These are phyloP conservation scores for Coemansia sp. DNA, from an alignment of 371 early-diverging fungal species.

Conservation along the genomic window DNA sequence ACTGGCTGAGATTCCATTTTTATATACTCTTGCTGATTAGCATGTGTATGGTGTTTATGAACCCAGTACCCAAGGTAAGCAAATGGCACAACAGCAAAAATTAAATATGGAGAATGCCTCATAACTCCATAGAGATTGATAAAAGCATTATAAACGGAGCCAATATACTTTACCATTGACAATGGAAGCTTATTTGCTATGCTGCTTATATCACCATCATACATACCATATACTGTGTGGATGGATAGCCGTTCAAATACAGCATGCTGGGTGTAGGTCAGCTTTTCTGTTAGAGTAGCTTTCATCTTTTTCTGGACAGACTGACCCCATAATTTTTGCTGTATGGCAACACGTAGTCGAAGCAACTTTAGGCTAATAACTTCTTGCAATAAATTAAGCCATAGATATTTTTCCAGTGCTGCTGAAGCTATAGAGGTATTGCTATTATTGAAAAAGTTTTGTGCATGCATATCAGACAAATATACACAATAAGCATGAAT, in stretches of 20 bases:
- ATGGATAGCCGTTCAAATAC: conserved; percentile 26
- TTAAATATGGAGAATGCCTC: neutral
- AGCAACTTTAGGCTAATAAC: neutral
- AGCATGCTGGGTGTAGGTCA: conserved; percentile 13
- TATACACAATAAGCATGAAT: neutral
- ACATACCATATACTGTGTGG: conserved; percentile 5
- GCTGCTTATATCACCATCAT: neutral
- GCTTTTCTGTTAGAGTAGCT: neutral
- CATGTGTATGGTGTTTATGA: neutral
- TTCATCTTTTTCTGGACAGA: conserved; percentile 1
- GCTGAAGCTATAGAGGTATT: neutral
- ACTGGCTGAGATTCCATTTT: neutral
- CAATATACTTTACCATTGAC: neutral
- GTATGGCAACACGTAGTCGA: neutral
- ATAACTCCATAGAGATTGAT: neutral
- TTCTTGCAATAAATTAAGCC: neutral
- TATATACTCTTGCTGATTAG: neutral
- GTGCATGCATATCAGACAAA: neutral
- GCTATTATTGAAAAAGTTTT: neutral
- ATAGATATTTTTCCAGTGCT: neutral
- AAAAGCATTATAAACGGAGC: neutral
- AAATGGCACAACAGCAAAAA: conserved; percentile 5
- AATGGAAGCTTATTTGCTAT: neutral
- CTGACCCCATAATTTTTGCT: neutral
- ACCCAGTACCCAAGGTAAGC: neutral